Evolutionary conservation across 345 rosid species (phyloP), one percentile per base, ranked within the genome.

Genomic region (Salix caprea): DNA sequence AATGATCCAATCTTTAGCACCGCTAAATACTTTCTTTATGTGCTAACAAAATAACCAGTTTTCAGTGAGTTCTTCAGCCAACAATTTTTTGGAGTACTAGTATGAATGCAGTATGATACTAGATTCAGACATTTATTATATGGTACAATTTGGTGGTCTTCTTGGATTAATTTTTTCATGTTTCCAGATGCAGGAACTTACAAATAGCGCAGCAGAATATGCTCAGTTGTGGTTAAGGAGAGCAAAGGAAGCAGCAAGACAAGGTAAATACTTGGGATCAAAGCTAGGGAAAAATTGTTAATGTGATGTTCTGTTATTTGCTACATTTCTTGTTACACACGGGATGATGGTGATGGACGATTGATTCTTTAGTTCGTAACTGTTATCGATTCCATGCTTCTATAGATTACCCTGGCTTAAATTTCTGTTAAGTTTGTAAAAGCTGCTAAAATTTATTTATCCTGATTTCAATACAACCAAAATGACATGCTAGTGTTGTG

Each of bases 201-300:
- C 96, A 56, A 86, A 48, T 72, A 91, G 78, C 64, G 91, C 92
- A 44, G 91, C 92, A 23, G 87, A 81, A 84, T 85, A 84, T 84
- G 91, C 97, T 75, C 88, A 40, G 76, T 79, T 89, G 39, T 91
- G 99, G 98, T 82, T 96, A 78, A 83, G 80, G 52, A 82, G 86
- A 76, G 94, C 90, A 74, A 92, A 79, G 79, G 93, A 88, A 80
- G 90, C 90, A 50, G 88, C 92, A 69, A 82, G 90, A 85, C 91
- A 76, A 74, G 97, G 97, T 90, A 80, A 81, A 74, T 50, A 50
- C 67, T 19, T 52, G 34, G 54, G 54, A 48, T 48, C 54, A 48
- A 16, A 14, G 54, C 54, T 48, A 48, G 54, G 54, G 54, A 15
- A 48, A 48, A 48, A 16, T 4, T 14, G 54, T 6, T 48, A 48